phyloP scores from a whole-genome alignment of 202 grass and related monocot genomes.

The Zoysia matrella region DNA sequence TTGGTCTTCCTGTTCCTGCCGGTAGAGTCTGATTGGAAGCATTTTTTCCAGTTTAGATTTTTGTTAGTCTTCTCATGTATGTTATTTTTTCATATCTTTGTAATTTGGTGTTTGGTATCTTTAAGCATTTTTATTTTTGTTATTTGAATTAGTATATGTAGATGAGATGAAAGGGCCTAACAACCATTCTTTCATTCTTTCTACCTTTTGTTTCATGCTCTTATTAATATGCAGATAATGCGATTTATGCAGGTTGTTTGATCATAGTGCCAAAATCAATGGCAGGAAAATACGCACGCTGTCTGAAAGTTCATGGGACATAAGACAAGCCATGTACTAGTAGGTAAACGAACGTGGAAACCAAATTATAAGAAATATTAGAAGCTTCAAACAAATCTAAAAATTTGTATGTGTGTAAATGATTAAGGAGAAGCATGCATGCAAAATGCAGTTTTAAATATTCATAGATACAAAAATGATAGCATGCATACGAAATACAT shows the following conservation, averaged over 20 bases:
- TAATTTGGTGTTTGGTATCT: not conserved
- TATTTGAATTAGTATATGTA: not conserved
- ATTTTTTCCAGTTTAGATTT: conserved; percentile 8
- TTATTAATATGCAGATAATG: not conserved
- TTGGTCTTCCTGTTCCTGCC: conserved; percentile 41
- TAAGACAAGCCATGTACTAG: no score
- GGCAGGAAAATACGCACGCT: not conserved
- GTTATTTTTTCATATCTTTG: not conserved
- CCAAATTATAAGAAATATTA: no score
- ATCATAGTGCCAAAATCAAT: not conserved
- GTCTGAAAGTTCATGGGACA: not conserved
- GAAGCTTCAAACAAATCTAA: no score
- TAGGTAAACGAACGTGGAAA: no score
- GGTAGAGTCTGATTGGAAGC: conserved; percentile 4
- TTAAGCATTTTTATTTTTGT: not conserved
- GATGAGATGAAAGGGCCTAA: not conserved
- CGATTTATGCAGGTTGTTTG: not conserved
- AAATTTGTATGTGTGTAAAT: no score
- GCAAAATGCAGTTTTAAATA: no score
- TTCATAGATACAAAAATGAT: no score
- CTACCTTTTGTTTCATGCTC: not conserved
- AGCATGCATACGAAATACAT: no score
- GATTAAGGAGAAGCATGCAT: no score
- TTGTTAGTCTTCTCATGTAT: conserved; percentile 1
- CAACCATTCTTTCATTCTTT: not conserved